Conservation (phyloP, 2,329 filamentous ascomycete species). For the Botrytis fragariae region DNA sequence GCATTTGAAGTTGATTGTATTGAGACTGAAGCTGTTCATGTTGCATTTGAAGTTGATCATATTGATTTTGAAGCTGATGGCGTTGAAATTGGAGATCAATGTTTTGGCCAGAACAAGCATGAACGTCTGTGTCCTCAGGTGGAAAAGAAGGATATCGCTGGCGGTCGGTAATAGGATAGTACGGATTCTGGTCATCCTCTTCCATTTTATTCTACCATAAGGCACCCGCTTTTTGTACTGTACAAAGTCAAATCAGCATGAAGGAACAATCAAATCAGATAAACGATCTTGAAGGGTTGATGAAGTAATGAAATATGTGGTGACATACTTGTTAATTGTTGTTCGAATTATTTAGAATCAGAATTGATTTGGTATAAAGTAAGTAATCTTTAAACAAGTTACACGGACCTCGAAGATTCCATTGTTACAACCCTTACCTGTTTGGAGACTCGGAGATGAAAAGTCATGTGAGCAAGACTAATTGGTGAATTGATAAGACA, state of each 20-base stretch:
- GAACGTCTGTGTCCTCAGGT: neutral
- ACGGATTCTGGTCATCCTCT: rapidly evolving
- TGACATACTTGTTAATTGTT: neutral
- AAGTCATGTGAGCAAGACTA: neutral
- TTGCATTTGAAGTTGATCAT: neutral
- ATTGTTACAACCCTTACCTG: neutral
- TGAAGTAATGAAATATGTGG: neutral
- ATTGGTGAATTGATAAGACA: neutral
- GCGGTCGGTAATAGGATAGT: neutral
- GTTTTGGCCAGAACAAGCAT: neutral
- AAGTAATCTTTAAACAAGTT: neutral
- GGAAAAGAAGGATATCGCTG: neutral
- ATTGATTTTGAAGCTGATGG: neutral
- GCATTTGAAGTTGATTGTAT: neutral
- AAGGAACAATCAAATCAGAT: neutral
- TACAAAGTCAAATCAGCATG: neutral
- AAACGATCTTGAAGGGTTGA: neutral
- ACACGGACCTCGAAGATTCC: neutral
- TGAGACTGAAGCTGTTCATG: neutral
- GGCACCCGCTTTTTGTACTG: neutral
- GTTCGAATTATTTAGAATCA: neutral
- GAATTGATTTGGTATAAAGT: rapidly evolving
- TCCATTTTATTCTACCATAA: neutral
- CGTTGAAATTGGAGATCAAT: neutral
- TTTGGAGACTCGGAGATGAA: neutral